These are phyloP conservation scores for Hypoxylon sp. DNA, from an alignment of 2,329 filamentous ascomycete species.

Conservation along the genomic window DNA sequence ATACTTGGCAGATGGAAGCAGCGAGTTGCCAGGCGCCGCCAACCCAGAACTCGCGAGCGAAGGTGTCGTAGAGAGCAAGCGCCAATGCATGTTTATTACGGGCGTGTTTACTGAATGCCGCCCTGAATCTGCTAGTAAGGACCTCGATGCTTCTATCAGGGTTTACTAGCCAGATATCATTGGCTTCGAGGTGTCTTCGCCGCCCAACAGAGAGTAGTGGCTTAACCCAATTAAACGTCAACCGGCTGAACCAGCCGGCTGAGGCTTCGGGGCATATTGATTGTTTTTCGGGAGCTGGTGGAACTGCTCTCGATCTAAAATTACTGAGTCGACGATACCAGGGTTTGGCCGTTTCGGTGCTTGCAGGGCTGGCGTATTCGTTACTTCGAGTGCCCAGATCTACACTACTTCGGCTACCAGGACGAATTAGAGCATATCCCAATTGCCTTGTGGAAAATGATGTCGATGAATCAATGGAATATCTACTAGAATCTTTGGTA, in stretches of 20 bases:
- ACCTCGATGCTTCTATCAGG: constrained; percentile 79
- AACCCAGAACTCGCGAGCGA: constrained; percentile 83
- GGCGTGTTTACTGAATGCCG: constrained; percentile 49
- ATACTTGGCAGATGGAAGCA: constrained; percentile 79
- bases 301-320: not conserved
- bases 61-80: constrained; percentile 86
- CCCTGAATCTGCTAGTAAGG: constrained; percentile 76
- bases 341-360: not conserved
- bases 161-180: constrained; percentile 89
- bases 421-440: not conserved
- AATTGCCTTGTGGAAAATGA: not conserved
- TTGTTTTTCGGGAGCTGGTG: not conserved
- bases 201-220: constrained; percentile 70
- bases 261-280: constrained; percentile 9
- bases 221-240: constrained; percentile 14
- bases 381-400: too few relatives aligned
- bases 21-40: constrained; percentile 80
- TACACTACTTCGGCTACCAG: not conserved
- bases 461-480: not conserved
- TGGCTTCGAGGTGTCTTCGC: constrained; percentile 81
- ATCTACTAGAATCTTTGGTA: not conserved
- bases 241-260: constrained; percentile 11
- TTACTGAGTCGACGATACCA: not conserved
- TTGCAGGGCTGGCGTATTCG: too few relatives aligned
- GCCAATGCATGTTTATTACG: constrained; percentile 75